phyloP scores from a whole-genome alignment of 208 protist genomes.

The Tritrichomonas foetus region DNA sequence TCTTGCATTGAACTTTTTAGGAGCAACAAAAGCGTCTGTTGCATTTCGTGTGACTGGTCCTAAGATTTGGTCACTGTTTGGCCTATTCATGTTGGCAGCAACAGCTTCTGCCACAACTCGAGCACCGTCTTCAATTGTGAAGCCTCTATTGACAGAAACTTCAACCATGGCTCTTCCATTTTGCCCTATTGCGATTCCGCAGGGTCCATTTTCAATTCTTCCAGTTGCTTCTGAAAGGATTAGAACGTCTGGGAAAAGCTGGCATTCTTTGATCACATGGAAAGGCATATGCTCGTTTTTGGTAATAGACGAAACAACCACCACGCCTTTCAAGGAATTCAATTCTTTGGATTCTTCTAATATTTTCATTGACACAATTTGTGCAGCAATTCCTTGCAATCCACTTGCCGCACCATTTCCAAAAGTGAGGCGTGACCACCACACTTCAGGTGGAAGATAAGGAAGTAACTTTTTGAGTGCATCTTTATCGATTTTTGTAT shows the following conservation, averaged over 20 bases:
- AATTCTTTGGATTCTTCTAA: neutral
- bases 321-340: neutral
- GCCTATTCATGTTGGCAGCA: neutral
- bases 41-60: neutral
- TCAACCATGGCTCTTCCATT: neutral
- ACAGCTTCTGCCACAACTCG: neutral
- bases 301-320: neutral
- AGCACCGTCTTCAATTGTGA: neutral
- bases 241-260: neutral
- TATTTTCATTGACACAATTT: neutral
- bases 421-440: neutral
- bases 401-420: neutral
- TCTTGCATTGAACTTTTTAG: neutral
- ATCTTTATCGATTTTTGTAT: neutral
- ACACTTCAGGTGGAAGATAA: neutral
- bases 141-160: neutral
- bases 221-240: slow-evolving; percentile 35
- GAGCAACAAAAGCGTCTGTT: neutral
- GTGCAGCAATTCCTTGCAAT: neutral
- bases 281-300: neutral
- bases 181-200: slow-evolving; percentile 12
- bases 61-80: neutral
- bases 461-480: neutral
- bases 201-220: neutral
- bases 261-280: neutral